Percentiles rank a stretch among this genome's conserved stretches.
phyloP scores from a whole-genome alignment of 1,284 basidiomycete species.

The Dichomitus squalens region DNA sequence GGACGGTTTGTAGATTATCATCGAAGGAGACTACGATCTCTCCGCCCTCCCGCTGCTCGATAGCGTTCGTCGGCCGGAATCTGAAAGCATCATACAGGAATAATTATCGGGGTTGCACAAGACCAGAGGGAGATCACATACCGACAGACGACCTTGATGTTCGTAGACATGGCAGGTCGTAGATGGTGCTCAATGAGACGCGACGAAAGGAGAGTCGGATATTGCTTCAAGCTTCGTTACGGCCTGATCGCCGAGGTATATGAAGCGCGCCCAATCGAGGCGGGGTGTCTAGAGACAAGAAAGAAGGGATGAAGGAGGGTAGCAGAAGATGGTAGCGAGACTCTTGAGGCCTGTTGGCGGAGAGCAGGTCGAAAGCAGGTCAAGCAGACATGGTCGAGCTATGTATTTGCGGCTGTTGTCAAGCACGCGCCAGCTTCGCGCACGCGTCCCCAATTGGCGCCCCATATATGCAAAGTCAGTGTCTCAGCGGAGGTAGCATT shows the following conservation, averaged over 20 bases:
- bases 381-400: slow-evolving; percentile 13
- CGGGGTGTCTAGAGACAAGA: slow-evolving; percentile 25
- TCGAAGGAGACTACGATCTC: slow-evolving; percentile 92
- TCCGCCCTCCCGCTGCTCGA: slow-evolving; percentile 88
- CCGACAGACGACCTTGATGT: slow-evolving; percentile 96
- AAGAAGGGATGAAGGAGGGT: slow-evolving; percentile 18
- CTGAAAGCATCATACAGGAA: slow-evolving; percentile 43
- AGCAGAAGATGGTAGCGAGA: slow-evolving; percentile 18
- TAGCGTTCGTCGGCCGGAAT: slow-evolving; percentile 93
- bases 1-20: slow-evolving; percentile 82
- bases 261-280: slow-evolving; percentile 17
- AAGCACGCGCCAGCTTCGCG: slow-evolving; percentile 27
- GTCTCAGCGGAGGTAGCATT: neutral
- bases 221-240: slow-evolving; percentile 10
- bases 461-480: slow-evolving; percentile 9
- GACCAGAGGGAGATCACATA: slow-evolving; percentile 38
- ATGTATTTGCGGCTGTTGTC: slow-evolving; percentile 34
- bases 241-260: slow-evolving; percentile 23
- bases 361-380: slow-evolving; percentile 16
- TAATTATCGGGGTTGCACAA: neutral
- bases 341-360: slow-evolving; percentile 8
- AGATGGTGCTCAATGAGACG: slow-evolving; percentile 6
- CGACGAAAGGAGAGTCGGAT: slow-evolving; percentile 21
- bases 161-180: slow-evolving; percentile 64
- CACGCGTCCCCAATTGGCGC: slow-evolving; percentile 18